These are phyloP conservation scores for Colletotrichum chlorophyti DNA, from an alignment of 2,329 filamentous ascomycete species.

Conservation along the genomic window DNA sequence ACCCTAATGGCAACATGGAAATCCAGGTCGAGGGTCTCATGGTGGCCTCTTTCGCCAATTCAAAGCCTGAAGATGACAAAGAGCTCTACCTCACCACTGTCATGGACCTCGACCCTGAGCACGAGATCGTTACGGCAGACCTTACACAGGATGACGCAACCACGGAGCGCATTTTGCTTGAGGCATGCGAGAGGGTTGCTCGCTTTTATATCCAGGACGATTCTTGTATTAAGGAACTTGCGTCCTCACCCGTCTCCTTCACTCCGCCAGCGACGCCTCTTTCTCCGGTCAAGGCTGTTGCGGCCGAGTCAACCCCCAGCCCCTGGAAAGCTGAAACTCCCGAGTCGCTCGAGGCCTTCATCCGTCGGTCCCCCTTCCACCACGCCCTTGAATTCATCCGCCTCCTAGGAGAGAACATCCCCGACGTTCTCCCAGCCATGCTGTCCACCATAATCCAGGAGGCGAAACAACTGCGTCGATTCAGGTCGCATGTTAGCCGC, in stretches of 20 bases:
- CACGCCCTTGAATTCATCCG: constrained; percentile 38
- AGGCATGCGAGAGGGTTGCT: constrained; percentile 45
- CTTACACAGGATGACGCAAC: neutral
- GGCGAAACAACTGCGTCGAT: constrained; percentile 36
- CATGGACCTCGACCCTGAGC: constrained; percentile 48
- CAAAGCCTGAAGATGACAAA: constrained; percentile 38
- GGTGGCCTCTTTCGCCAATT: constrained; percentile 39
- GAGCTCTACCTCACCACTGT: constrained; percentile 44
- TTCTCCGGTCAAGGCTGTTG: neutral
- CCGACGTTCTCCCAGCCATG: constrained; percentile 33
- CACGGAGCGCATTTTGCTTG: constrained; percentile 35
- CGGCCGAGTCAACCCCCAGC: neutral
- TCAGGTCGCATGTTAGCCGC: constrained; percentile 35
- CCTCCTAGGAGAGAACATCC: constrained; percentile 33
- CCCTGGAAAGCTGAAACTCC: constrained; percentile 34
- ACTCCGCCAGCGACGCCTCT: constrained; percentile 14
- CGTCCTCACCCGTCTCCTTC: constrained; percentile 12
- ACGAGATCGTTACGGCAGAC: constrained; percentile 39
- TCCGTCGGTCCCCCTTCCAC: constrained; percentile 39
- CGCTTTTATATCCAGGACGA: constrained; percentile 36
- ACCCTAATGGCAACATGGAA: constrained; percentile 38
- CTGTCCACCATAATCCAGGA: constrained; percentile 37
- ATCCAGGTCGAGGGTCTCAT: constrained; percentile 41
- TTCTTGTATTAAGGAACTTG: constrained; percentile 15
- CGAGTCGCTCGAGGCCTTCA: constrained; percentile 37